Evolutionary conservation across 768 basidiomycete genomes (phyloP).

Genomic region (Suillus alpinus): DNA sequence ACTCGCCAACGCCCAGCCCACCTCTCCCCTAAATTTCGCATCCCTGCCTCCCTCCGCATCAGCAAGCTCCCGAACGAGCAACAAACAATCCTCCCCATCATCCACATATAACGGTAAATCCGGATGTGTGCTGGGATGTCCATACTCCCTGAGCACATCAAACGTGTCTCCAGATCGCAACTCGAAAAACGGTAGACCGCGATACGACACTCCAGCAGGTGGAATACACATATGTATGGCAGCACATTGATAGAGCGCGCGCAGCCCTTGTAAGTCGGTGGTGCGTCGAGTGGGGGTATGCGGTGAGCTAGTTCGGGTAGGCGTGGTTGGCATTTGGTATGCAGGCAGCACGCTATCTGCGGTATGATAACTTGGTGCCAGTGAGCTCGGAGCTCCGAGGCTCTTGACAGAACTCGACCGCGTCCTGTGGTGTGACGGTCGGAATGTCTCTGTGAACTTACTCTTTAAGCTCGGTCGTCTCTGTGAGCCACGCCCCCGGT

Average conservation of each 20-base stretch:
- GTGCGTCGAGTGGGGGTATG: slow-evolving; percentile 22
- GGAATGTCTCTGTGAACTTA: slow-evolving; percentile 31
- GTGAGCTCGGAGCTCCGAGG: slow-evolving; percentile 28
- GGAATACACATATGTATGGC: slow-evolving; percentile 70
- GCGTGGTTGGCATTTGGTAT: slow-evolving; percentile 12
- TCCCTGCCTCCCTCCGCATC: slow-evolving; percentile 6
- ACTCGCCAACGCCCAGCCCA: slow-evolving; percentile 83
- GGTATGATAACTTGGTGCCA: slow-evolving; percentile 20
- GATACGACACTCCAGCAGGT: slow-evolving; percentile 62
- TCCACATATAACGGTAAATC: slow-evolving; percentile 78
- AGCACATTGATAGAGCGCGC: slow-evolving; percentile 61
- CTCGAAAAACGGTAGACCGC: slow-evolving; percentile 73
- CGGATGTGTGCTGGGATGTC: slow-evolving; percentile 72
- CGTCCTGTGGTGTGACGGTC: slow-evolving; percentile 30
- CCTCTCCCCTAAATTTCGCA: slow-evolving; percentile 32
- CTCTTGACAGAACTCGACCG: slow-evolving; percentile 33
- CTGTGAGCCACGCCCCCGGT: slow-evolving; percentile 20
- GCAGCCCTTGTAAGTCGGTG: slow-evolving; percentile 32
- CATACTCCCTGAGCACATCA: slow-evolving; percentile 71
- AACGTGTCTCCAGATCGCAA: slow-evolving; percentile 61
- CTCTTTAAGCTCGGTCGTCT: slow-evolving; percentile 32
- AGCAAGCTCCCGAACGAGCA: slow-evolving; percentile 57
- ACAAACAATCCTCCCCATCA: slow-evolving; percentile 71
- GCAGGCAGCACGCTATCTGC: slow-evolving; percentile 21
- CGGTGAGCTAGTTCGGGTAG: slow-evolving; percentile 17